These are phyloP conservation scores for Aspergillus fructus DNA, from an alignment of 2,329 filamentous ascomycete genomes.

Conservation along the genomic window DNA sequence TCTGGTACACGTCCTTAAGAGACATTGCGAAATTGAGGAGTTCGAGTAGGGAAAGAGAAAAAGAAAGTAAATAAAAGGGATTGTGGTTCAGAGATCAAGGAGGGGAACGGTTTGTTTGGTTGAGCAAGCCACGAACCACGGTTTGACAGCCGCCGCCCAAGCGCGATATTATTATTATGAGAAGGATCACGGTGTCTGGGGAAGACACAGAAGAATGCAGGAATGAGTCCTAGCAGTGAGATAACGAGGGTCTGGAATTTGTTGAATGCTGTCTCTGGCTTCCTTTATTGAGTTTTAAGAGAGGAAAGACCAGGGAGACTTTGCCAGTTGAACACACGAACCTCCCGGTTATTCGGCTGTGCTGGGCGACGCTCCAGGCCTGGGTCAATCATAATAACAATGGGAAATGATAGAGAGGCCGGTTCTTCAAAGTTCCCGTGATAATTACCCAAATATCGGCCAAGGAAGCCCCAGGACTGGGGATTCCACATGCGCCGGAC, in stretches of 20 bases:
- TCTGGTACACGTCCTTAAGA: constrained; percentile 60
- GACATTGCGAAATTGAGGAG: constrained; percentile 33
- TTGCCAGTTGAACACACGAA: background rate
- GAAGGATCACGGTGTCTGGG: background rate
- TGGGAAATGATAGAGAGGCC: background rate
- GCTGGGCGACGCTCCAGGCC: background rate
- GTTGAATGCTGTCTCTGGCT: background rate
- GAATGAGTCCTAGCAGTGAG: background rate
- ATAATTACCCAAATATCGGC: constrained; percentile 4
- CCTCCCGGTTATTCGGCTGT: constrained; percentile 6
- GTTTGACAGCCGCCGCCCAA: constrained; percentile 1
- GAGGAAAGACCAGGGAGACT: constrained; percentile 2
- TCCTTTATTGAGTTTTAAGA: background rate
- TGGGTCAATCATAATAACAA: constrained; percentile 4
- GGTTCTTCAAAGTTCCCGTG: background rate
- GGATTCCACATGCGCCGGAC: constrained; percentile 17
- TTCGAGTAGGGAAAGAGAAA: constrained; percentile 3
- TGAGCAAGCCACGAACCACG: constrained; percentile 17
- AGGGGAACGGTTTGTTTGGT: constrained; percentile 3
- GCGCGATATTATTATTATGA: background rate
- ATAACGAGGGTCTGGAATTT: background rate
- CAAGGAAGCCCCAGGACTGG: constrained; percentile 9
- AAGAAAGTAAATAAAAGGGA: constrained; percentile 14
- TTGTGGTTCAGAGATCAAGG: constrained; percentile 12
- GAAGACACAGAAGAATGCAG: constrained; percentile 5